Evolutionary conservation across 2,329 filamentous ascomycete genomes (phyloP).

Genomic region (Trichoderma afroharzianum): DNA sequence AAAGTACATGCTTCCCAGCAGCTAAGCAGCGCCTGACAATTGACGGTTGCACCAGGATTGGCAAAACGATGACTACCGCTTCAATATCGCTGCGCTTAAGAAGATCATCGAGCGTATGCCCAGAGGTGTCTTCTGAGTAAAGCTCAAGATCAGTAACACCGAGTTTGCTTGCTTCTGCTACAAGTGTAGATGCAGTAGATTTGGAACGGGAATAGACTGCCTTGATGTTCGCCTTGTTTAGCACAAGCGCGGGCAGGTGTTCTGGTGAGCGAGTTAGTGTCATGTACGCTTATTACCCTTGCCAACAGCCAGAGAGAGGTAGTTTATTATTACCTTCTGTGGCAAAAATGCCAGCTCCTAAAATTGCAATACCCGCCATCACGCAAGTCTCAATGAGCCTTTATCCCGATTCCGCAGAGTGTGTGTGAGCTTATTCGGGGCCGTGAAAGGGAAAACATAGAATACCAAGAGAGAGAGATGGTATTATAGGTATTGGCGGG

Average conservation of each 20-base stretch:
- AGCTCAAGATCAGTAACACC: not conserved
- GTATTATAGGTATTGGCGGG: not conserved
- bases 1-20: constrained; percentile 10
- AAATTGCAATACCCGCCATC: constrained; percentile 11
- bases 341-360: constrained; percentile 14
- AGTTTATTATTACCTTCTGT: not conserved
- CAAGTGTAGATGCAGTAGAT: not conserved
- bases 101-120: constrained; percentile 2
- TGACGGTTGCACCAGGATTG: constrained; percentile 11
- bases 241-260: not conserved
- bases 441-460: not conserved
- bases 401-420: not conserved
- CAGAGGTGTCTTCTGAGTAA: constrained; percentile 12
- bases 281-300: not conserved
- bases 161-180: constrained; percentile 1
- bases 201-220: constrained; percentile 7
- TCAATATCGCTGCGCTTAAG: constrained; percentile 5
- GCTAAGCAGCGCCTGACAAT: constrained; percentile 9
- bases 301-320: not conserved
- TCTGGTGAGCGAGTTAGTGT: not conserved
- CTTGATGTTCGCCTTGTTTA: constrained; percentile 5
- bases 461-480: not conserved
- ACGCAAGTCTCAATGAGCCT: too few species aligned
- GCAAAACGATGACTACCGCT: not conserved
- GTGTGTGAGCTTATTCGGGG: not conserved